A percentile compares a stretch with the other conserved stretches of the same genome.
Evolutionary conservation across 2,329 filamentous ascomycete genomes (phyloP).

Genomic region (Arachnomyces sp.): DNA sequence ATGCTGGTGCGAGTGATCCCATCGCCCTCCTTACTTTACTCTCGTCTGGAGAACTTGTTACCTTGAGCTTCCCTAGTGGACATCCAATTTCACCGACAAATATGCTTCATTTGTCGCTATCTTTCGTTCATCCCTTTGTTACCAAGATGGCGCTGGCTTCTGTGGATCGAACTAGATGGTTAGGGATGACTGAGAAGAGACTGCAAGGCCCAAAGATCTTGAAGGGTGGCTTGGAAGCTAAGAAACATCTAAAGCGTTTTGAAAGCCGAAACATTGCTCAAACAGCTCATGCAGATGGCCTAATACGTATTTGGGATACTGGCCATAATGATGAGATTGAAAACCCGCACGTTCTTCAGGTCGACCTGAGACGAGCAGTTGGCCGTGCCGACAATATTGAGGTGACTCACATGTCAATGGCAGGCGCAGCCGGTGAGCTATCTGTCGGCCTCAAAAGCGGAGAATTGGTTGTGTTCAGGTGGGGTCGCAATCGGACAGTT

Average conservation of each 20-base stretch:
- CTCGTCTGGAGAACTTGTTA: conserved; percentile 80
- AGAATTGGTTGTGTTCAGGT: conserved; percentile 81
- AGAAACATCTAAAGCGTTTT: conserved; percentile 64
- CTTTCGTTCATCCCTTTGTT: conserved; percentile 85
- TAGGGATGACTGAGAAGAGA: conserved; percentile 81
- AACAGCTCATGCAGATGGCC: conserved; percentile 83
- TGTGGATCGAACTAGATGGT: conserved; percentile 73
- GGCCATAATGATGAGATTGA: conserved; percentile 91
- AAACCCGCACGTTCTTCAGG: conserved; percentile 71
- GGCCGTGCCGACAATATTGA: conserved; percentile 71
- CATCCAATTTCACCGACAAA: conserved; percentile 88
- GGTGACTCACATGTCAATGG: conserved; percentile 71
- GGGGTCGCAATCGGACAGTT: conserved; percentile 70
- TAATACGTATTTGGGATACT: conserved; percentile 84
- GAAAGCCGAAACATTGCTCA: conserved; percentile 79
- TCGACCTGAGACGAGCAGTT: conserved; percentile 76
- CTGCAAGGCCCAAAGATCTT: conserved; percentile 70
- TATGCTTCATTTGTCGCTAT: conserved; percentile 78
- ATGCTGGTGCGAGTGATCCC: conserved; percentile 80
- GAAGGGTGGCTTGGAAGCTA: conserved; percentile 68
- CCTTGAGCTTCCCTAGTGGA: conserved; percentile 85
- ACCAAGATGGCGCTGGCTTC: conserved; percentile 63
- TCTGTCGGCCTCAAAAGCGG: conserved; percentile 72
- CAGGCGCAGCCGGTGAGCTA: conserved; percentile 73
- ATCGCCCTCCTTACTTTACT: conserved; percentile 74